Conservation (phyloP, 2,329 filamentous ascomycete species). For the Monilinia polystroma region DNA sequence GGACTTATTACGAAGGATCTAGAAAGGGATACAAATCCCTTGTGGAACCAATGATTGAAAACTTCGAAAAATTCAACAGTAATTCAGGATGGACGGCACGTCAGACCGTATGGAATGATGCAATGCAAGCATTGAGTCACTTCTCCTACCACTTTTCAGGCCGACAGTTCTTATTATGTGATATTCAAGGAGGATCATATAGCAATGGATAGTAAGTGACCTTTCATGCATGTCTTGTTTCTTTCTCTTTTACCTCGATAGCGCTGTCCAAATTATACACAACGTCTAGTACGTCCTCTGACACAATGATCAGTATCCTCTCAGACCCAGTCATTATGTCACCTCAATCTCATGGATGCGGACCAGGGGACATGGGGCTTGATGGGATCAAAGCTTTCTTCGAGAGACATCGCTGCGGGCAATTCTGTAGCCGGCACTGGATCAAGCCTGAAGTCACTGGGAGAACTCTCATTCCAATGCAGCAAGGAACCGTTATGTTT, state of each 20-base stretch:
- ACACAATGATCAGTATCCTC: constrained; percentile 1
- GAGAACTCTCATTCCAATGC: background rate
- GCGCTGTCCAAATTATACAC: background rate
- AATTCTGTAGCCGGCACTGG: constrained; percentile 18
- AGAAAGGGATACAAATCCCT: background rate
- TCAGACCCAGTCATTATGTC: constrained; percentile 25
- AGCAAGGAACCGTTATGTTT: constrained; percentile 11
- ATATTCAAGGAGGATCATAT: constrained; percentile 23
- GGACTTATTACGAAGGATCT: background rate
- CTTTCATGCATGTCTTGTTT: too few species aligned
- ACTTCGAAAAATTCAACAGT: constrained; percentile 25
- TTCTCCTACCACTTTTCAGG: constrained; percentile 23
- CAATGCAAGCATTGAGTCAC: constrained; percentile 23
- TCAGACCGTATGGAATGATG: constrained; percentile 8
- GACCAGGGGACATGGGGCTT: constrained; percentile 19
- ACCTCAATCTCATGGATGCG: background rate
- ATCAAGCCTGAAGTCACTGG: background rate
- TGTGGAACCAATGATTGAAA: constrained; percentile 24
- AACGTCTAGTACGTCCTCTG: too few species aligned
- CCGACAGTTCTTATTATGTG: constrained; percentile 18
- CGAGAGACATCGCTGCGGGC: constrained; percentile 15
- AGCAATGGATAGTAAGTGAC: constrained; percentile 20
- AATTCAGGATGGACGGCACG: constrained; percentile 12
- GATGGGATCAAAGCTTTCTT: constrained; percentile 23
- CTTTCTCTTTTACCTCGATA: too few species aligned